Percentiles rank a stretch among this genome's conserved stretches.
Conservation (phyloP, 495 filamentous ascomycete species). For the Aspergillus bridgeri region DNA sequence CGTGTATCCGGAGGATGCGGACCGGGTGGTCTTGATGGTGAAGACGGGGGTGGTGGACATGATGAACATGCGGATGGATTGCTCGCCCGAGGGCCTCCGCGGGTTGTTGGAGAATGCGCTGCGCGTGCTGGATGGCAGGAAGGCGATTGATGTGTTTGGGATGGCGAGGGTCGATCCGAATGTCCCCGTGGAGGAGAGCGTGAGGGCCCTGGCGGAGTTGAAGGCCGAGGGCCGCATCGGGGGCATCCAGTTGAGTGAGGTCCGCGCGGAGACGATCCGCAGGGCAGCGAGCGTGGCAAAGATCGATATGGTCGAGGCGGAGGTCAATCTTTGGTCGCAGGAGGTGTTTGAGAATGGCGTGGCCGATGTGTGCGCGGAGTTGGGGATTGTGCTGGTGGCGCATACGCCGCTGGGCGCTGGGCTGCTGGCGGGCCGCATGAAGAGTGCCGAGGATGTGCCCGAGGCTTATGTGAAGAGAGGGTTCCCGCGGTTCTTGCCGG, state of each 20-base stretch:
- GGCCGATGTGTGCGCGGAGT: constrained; percentile 55
- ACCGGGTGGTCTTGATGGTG: constrained; percentile 61
- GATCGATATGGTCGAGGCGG: constrained; percentile 63
- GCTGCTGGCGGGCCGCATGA: constrained; percentile 55
- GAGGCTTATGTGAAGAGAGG: constrained; percentile 37
- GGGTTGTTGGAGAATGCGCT: constrained; percentile 55
- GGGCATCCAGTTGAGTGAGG: constrained; percentile 64
- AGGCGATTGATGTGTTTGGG: constrained; percentile 73
- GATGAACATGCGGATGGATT: constrained; percentile 32
- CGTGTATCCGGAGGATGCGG: constrained; percentile 63
- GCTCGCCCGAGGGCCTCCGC: constrained; percentile 48
- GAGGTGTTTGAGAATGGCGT: constrained; percentile 64
- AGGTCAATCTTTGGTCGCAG: constrained; percentile 59
- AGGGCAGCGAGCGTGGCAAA: constrained; percentile 57
- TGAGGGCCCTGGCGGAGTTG: constrained; percentile 38
- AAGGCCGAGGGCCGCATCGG: constrained; percentile 46
- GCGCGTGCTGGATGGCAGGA: constrained; percentile 57
- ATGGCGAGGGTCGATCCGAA: constrained; percentile 62
- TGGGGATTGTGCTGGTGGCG: constrained; percentile 60
- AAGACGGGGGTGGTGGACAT: constrained; percentile 54
- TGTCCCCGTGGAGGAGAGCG: constrained; percentile 49
- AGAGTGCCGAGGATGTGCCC: constrained; percentile 55
- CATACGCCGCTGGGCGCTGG: constrained; percentile 50
- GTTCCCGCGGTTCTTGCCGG: constrained; percentile 62
- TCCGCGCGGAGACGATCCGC: constrained; percentile 59